Base-by-base conservation (phyloP, 2,329 filamentous ascomycete species). In the Trichoderma koningii region DNA sequence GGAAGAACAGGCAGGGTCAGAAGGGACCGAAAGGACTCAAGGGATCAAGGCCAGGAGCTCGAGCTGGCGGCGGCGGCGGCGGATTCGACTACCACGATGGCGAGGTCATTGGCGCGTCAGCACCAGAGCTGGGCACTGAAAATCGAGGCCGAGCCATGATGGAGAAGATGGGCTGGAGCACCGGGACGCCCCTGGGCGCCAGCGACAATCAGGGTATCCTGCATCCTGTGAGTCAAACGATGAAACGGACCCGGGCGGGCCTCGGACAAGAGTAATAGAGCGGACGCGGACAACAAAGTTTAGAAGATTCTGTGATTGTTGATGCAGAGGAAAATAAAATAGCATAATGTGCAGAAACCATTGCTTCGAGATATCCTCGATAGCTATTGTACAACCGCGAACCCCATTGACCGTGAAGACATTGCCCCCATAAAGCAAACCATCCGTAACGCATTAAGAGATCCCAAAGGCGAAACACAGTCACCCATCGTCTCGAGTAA, bases 101-200 rank as follows among this genome's bases (percentile, higher is more conserved):
- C 19, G 93, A 98, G 69, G 81, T 96, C 30, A 93, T 98, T 2
- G 95, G 94, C 55, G 92, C 86, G 1, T 86, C 87, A 55, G 93
- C 94, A 1, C 91, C 93, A 12, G 93, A 97, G 75, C 83, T 99
- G 38, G 91, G 91, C 1, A 81, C 82, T 5, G 90, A 90, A 61
- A 98, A 97, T 74, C 92, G 87, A 69, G 95, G 95, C 12, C 86
- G 92, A 57, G 87, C 87, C 3, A 91, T 99, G 87, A 79, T 99
- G 68, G 92, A 96, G 79, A 98, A 95, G 78, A 98, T 98, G 95
- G 95, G 95, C 3, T 99, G 95, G 93, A 90, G 86, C 67, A 89
- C 84, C 60, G 95, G 95, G 5, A 96, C 89, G 73, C 91, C 90
- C 1, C 83, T 99, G 1, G 95, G 95, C 60, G 87, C 91, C 12